Evolutionary conservation across 2,329 filamentous ascomycete species (phyloP), one percentile per base, ranked within the genome.

Genomic region (Ceratocystis variospora): DNA sequence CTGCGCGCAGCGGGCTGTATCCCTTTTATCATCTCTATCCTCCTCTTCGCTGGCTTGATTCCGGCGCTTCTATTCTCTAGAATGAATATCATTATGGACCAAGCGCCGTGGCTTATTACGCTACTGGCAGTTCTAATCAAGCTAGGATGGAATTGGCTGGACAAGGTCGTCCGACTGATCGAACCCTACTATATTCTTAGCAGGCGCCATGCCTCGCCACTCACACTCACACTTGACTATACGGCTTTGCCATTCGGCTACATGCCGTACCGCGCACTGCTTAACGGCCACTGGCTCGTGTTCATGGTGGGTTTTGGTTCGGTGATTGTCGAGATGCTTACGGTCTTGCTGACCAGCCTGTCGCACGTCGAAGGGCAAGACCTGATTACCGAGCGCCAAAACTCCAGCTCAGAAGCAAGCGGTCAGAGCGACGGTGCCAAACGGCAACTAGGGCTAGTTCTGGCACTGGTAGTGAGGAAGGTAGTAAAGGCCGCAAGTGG

Each of bases 171-270:
- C 61, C 84, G 87, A 53, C 86, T 89, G 80, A 83, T 89, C 74
- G 86, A 90, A 73, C 87, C 87, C 1, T 90, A 87, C 72, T 88
- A 86, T 72, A 82, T 88, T 68, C 80, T 90, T 1, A 86, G 83
- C 15, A 78, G 79, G 64, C 81, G 87, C 2, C 82, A 87, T 69
- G 87, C 87, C 2, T 82, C 84, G 0, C 78, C 86, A 5, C 82
- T 80, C 69, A 86, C 83, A 1, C 79, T 90, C 5, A 86, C 84
- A 0, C 80, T 90, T 8, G 87, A 90, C 74, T 90, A 90, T 73
- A 87, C 86, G 0, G 85, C 85, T 33, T 82, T 88, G 70, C 85
- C 87, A 4, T 88, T 88, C 64, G 83, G 83, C 2, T 85, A 81
- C 73, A 79, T 88, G 25, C 83, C 86, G 0, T 70, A 87, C 59